Conservation (phyloP, 352 stramenopile species). For the Hyphochytrium catenoides region DNA sequence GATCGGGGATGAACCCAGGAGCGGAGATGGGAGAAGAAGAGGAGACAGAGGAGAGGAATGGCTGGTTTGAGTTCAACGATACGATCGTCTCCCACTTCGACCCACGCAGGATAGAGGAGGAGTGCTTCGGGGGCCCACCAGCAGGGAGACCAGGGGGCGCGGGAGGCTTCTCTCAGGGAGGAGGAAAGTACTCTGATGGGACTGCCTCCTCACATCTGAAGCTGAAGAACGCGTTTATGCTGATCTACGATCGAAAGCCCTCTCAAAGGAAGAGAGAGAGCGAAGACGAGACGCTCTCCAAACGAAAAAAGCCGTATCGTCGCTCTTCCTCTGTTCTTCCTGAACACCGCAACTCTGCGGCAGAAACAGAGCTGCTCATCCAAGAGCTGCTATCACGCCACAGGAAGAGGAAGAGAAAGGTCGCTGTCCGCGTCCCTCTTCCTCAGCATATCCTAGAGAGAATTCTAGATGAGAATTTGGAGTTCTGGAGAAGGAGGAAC, state of each 20-base stretch:
- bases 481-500: constrained; percentile 64
- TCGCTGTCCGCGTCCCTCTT: too few relatives aligned
- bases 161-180: constrained; percentile 26
- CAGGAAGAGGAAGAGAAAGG: too few relatives aligned
- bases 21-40: background rate
- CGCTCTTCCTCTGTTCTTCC: too few relatives aligned
- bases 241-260: constrained; percentile 42
- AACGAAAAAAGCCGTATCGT: too few relatives aligned
- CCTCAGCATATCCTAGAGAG: constrained; percentile 37
- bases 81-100: constrained; percentile 52
- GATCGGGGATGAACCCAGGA: too few relatives aligned
- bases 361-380: too few relatives aligned
- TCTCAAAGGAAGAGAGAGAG: too few relatives aligned
- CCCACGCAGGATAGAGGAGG: constrained; percentile 25
- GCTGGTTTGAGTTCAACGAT: constrained; percentile 68
- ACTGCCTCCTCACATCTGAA: constrained; percentile 26
- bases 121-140: constrained; percentile 25
- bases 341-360: too few relatives aligned
- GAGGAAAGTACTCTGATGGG: constrained; percentile 14
- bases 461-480: constrained; percentile 47
- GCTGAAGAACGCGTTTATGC: constrained; percentile 60
- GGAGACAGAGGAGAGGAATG: constrained; percentile 6
- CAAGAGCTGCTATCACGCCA: too few relatives aligned
- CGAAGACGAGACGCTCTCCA: too few relatives aligned
- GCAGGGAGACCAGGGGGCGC: background rate